Conservation (phyloP, 331 rosid species). For the Telfairia occidentalis region DNA sequence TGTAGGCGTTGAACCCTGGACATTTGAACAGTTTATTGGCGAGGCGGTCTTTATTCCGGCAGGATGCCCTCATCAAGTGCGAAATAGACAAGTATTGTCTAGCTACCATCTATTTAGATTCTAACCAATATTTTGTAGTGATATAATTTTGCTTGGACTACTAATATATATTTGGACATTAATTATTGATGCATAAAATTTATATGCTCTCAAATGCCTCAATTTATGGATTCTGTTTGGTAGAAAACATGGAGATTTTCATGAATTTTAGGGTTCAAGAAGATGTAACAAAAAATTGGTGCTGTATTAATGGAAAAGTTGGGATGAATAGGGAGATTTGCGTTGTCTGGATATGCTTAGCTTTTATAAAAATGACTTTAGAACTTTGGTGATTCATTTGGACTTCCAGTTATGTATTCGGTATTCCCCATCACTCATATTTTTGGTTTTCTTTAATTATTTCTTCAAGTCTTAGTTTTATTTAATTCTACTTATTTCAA, state of each 20-base stretch:
- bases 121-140: not conserved
- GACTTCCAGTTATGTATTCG: not conserved
- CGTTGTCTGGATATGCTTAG: not conserved
- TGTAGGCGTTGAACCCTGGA: slow-evolving; percentile 69
- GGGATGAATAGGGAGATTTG: not conserved
- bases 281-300: not conserved
- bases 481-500: not conserved
- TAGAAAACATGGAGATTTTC: not conserved
- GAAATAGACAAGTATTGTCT: slow-evolving; percentile 48
- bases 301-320: not conserved
- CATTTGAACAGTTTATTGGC: slow-evolving; percentile 62
- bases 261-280: not conserved
- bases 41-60: slow-evolving; percentile 77
- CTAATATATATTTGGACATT: not conserved
- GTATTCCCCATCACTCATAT: not conserved
- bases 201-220: not conserved
- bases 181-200: not conserved
- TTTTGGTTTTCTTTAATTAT: not conserved
- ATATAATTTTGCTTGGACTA: not conserved
- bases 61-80: slow-evolving; percentile 80
- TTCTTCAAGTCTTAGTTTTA: not conserved
- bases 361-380: not conserved
- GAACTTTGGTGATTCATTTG: not conserved
- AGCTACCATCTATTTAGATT: not conserved
- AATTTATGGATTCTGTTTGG: not conserved